Evolutionary conservation across 768 basidiomycete genomes (phyloP).

Genomic region (Podaxis pistillaris): DNA sequence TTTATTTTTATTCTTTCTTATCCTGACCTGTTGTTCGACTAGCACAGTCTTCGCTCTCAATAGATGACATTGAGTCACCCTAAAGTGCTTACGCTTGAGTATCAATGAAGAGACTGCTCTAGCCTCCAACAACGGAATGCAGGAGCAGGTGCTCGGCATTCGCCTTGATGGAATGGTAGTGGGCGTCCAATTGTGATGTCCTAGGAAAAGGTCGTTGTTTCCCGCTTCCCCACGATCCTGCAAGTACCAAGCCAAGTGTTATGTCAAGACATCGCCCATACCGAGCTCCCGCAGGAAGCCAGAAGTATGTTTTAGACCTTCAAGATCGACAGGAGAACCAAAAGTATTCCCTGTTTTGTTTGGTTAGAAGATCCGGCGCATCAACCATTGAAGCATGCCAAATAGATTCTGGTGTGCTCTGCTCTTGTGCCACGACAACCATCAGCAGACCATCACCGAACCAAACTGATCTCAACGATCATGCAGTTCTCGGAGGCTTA

Average conservation of each 20-base stretch:
- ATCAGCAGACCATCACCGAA: not conserved
- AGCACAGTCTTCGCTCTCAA: not conserved
- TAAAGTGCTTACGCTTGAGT: not conserved
- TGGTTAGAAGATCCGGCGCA: constrained; percentile 7
- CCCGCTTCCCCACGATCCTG: too few relatives aligned
- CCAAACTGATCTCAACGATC: constrained; percentile 1
- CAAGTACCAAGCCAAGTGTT: not conserved
- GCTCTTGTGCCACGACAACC: constrained; percentile 14
- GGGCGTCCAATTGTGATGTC: not conserved
- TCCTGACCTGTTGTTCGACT: not conserved
- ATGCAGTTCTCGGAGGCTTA: not conserved
- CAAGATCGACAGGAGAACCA: not conserved
- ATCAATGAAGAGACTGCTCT: not conserved
- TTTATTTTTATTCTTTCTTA: constrained; percentile 7
- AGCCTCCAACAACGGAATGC: too few relatives aligned
- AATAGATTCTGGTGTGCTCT: constrained; percentile 1
- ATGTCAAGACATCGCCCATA: not conserved
- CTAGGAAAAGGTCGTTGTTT: not conserved
- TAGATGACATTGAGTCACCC: not conserved
- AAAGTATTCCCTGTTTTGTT: not conserved
- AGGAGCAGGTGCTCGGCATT: not conserved
- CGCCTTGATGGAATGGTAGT: not conserved
- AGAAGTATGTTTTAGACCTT: not conserved
- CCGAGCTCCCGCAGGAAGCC: not conserved
- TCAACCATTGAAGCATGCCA: constrained; percentile 1